Evolutionary conservation across 805 yeast species (phyloP).

Genomic region (Ogataea haglerorum): DNA sequence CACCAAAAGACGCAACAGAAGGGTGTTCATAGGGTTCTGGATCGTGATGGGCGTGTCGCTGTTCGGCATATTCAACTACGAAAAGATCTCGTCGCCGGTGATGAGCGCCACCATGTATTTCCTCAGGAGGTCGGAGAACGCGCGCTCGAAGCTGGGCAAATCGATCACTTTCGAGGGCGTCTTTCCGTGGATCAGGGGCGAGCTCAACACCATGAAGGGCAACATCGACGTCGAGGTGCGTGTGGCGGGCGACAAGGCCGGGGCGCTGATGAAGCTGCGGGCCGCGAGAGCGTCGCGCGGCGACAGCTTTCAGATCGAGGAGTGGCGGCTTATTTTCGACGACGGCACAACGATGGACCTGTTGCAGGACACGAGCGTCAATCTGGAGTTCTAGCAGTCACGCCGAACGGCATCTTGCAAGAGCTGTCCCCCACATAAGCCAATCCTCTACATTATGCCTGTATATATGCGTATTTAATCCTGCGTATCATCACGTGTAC

Average conservation of each 20-base stretch:
- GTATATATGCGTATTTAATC: constrained; percentile 5
- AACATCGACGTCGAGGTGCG: constrained; percentile 68
- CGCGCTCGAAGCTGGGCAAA: constrained; percentile 64
- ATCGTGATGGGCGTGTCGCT: constrained; percentile 52
- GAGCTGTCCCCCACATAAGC: no score
- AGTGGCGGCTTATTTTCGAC: constrained; percentile 58
- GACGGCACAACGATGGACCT: constrained; percentile 43
- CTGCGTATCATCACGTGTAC: no score
- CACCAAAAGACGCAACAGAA: constrained; percentile 48
- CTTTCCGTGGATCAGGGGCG: constrained; percentile 89
- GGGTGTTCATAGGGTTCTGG: constrained; percentile 54
- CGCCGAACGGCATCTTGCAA: constrained; percentile 9
- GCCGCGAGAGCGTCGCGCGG: constrained; percentile 66
- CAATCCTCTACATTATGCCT: constrained; percentile 1
- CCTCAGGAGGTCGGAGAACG: constrained; percentile 68
- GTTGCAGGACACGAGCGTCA: constrained; percentile 43
- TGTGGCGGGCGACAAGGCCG: constrained; percentile 62
- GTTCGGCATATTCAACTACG: constrained; percentile 82
- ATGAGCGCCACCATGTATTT: constrained; percentile 84
- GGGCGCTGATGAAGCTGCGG: constrained; percentile 55
- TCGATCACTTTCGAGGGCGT: constrained; percentile 70
- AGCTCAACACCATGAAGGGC: constrained; percentile 79
- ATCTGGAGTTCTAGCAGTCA: constrained; percentile 18
- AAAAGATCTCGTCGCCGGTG: constrained; percentile 85
- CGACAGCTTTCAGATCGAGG: constrained; percentile 54